phyloP scores from a whole-genome alignment of 2,329 filamentous ascomycete species.

The Paecilomyces formosus region DNA sequence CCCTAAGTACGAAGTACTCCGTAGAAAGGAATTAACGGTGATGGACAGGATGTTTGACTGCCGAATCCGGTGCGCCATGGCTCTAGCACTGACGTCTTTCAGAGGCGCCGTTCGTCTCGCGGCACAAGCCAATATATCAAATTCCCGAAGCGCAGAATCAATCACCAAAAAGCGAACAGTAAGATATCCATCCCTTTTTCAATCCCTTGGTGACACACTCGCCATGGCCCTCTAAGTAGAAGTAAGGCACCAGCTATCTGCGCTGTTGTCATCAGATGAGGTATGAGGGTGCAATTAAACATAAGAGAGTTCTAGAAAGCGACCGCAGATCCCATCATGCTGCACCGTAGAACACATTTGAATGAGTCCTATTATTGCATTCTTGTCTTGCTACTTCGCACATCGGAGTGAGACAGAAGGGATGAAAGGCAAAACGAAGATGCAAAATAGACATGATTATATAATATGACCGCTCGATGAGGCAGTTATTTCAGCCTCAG shows the following conservation, averaged over 20 bases:
- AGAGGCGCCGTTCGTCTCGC: neutral
- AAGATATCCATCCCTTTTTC: neutral
- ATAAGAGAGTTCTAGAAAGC: neutral
- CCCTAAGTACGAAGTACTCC: too few species aligned
- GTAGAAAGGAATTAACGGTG: neutral
- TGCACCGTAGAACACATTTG: neutral
- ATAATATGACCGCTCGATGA: neutral
- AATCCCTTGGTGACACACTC: neutral
- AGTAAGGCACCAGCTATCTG: neutral
- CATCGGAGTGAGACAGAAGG: neutral
- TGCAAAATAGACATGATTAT: neutral
- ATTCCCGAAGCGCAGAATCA: neutral
- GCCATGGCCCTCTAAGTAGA: neutral
- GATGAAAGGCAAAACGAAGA: neutral
- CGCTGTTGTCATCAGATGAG: neutral
- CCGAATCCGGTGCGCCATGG: neutral
- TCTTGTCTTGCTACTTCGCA: neutral
- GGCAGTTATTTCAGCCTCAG: too few species aligned
- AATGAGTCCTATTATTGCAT: neutral
- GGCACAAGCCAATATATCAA: neutral
- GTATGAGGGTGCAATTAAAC: neutral
- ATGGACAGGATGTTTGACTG: neutral
- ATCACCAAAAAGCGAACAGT: neutral
- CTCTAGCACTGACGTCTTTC: neutral
- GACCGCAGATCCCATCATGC: neutral